Conservation (phyloP, 2,329 filamentous ascomycete genomes). For the Emergomyces orientalis region DNA sequence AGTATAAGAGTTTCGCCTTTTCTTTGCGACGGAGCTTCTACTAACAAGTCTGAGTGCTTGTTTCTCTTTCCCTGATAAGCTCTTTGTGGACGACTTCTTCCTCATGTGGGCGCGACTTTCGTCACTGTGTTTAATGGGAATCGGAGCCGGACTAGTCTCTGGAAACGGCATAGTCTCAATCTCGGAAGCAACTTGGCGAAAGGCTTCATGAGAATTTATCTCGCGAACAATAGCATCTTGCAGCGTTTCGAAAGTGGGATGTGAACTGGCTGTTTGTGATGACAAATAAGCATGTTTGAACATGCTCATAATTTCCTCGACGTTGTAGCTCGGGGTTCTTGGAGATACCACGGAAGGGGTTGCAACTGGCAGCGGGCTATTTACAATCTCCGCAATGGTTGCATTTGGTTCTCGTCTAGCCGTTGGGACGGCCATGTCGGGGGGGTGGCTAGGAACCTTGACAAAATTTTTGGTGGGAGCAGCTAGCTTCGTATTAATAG, state of each 20-base stretch:
- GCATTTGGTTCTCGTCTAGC: conserved; percentile 20
- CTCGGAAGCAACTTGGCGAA: conserved; percentile 19
- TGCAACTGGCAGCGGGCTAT: conserved; percentile 28
- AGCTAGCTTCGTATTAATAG: conserved; percentile 33
- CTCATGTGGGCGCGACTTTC: conserved; percentile 12
- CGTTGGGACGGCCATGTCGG: conserved; percentile 7
- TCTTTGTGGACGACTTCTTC: conserved; percentile 18
- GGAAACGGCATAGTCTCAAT: conserved; percentile 3
- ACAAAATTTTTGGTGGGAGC: conserved; percentile 22
- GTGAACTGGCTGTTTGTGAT: conserved; percentile 21
- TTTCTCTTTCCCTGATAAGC: conserved; percentile 23
- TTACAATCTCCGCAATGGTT: conserved; percentile 36
- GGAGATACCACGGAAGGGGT: conserved; percentile 22
- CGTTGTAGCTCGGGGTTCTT: conserved; percentile 24
- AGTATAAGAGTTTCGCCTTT: conserved; percentile 20
- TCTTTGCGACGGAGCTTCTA: conserved; percentile 26
- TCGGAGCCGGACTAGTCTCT: conserved; percentile 5
- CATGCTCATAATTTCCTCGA: conserved; percentile 35
- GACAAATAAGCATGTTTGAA: conserved; percentile 32
- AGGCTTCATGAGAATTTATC: conserved; percentile 38
- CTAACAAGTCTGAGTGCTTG: conserved; percentile 25
- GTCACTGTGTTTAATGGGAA: not conserved
- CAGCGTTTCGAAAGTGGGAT: conserved; percentile 33
- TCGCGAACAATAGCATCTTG: conserved; percentile 38
- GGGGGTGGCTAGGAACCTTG: conserved; percentile 29